phyloP scores from a whole-genome alignment of 2,329 filamentous ascomycete species.

The Cordyceps fumosorosea region DNA sequence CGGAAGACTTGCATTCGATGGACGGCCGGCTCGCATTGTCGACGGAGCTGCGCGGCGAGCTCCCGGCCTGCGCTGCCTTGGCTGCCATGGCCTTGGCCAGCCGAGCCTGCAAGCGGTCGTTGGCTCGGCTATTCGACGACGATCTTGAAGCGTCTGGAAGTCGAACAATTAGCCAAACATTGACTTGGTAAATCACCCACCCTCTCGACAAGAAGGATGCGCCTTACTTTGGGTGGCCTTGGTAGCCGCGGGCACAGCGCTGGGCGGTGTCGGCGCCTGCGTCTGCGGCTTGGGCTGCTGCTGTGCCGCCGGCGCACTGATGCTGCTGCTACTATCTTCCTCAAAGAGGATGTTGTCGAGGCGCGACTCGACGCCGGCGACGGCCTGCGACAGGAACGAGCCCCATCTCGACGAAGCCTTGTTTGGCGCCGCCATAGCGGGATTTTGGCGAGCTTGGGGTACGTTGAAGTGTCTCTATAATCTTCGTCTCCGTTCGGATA shows the following conservation, averaged over 20 bases:
- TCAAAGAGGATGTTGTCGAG: slow-evolving; percentile 89
- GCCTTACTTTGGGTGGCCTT: slow-evolving; percentile 28
- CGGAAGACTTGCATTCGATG: slow-evolving; percentile 25
- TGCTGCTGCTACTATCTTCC: slow-evolving; percentile 44
- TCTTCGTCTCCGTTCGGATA: background rate
- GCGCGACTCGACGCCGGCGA: slow-evolving; percentile 87
- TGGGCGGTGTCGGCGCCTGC: slow-evolving; percentile 4
- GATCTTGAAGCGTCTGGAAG: slow-evolving; percentile 51
- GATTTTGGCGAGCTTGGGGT: background rate
- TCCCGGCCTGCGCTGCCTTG: slow-evolving; percentile 39
- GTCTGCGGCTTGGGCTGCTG: slow-evolving; percentile 22
- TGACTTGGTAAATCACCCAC: background rate
- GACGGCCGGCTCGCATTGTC: slow-evolving; percentile 25
- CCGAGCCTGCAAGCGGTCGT: slow-evolving; percentile 82
- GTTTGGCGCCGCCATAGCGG: slow-evolving; percentile 41
- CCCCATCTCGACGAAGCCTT: slow-evolving; percentile 62
- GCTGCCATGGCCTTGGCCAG: slow-evolving; percentile 81
- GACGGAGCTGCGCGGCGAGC: slow-evolving; percentile 32
- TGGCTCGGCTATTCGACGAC: slow-evolving; percentile 56
- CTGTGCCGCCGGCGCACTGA: slow-evolving; percentile 25
- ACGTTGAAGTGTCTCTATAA: background rate
- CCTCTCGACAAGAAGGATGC: background rate
- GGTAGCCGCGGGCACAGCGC: slow-evolving; percentile 16
- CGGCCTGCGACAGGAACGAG: slow-evolving; percentile 78
- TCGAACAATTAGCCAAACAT: background rate